A percentile compares a stretch with the other conserved stretches of the same genome.
phyloP scores from a whole-genome alignment of 352 stramenopile genomes.

The Pythium apleroticum region DNA sequence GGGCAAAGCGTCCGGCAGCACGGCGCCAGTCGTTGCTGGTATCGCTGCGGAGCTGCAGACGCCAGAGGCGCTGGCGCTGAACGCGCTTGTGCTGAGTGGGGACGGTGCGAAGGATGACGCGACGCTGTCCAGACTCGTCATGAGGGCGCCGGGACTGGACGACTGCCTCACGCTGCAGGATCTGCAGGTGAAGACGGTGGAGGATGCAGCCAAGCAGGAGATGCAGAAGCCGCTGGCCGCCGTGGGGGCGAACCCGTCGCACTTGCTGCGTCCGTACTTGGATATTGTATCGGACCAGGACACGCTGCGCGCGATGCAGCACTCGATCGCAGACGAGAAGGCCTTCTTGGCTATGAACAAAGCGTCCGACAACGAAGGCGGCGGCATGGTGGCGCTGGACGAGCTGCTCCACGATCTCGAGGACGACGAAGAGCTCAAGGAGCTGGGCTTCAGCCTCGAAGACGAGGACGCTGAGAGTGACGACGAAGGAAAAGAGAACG shows the following conservation, averaged over 20 bases:
- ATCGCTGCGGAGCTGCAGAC: constrained; percentile 33
- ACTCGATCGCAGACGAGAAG: constrained; percentile 63
- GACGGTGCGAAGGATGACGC: constrained; percentile 1
- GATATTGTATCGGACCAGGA: constrained; percentile 54
- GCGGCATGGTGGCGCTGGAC: constrained; percentile 58
- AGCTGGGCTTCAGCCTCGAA: constrained; percentile 56
- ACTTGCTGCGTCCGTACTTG: constrained; percentile 69
- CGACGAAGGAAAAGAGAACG: constrained; percentile 11
- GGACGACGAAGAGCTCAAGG: constrained; percentile 60
- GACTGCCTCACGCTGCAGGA: constrained; percentile 54
- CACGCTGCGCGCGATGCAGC: constrained; percentile 52
- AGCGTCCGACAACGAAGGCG: constrained; percentile 39
- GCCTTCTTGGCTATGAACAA: constrained; percentile 50
- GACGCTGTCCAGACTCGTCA: constrained; percentile 51
- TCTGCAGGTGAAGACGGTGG: constrained; percentile 23
- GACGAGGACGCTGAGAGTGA: constrained; percentile 31
- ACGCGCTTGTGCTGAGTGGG: constrained; percentile 36
- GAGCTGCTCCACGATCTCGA: constrained; percentile 70
- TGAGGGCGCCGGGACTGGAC: constrained; percentile 52
- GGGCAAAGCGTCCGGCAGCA: not conserved
- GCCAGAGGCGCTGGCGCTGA: constrained; percentile 19
- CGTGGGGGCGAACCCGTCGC: constrained; percentile 54
- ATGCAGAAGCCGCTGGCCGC: constrained; percentile 24
- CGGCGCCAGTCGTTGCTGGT: constrained; percentile 1
- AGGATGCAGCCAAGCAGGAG: not conserved